Evolutionary conservation across 1,139 yeast species (phyloP).

Genomic region (Hemisphaericaspora lyxosophila): DNA sequence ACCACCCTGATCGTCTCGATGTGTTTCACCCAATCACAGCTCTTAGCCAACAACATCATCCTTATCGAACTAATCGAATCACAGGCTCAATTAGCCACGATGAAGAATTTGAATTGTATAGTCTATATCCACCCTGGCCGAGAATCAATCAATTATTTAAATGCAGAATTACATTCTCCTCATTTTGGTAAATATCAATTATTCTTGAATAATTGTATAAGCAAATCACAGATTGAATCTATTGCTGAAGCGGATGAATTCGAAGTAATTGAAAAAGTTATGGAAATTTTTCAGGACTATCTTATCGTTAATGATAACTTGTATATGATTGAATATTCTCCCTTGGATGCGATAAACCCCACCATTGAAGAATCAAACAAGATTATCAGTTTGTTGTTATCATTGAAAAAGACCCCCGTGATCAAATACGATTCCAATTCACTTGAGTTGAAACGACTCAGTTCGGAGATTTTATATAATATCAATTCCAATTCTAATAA

Average conservation of each 20-base stretch:
- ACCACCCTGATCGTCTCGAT: conserved; percentile 85
- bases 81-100: conserved; percentile 56
- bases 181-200: conserved; percentile 76
- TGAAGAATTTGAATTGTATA: conserved; percentile 83
- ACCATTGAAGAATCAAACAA: conserved; percentile 53
- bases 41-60: conserved; percentile 78
- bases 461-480: conserved; percentile 64
- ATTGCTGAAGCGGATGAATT: conserved; percentile 88
- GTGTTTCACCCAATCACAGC: conserved; percentile 82
- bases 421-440: conserved; percentile 75
- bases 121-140: conserved; percentile 75
- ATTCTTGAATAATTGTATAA: conserved; percentile 71
- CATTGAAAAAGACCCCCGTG: conserved; percentile 74
- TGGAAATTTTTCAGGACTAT: conserved; percentile 85
- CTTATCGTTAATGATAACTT: conserved; percentile 69
- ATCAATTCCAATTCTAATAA: conserved; percentile 56
- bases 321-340: conserved; percentile 29
- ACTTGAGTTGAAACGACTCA: conserved; percentile 60
- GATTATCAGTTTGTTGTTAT: conserved; percentile 63
- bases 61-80: conserved; percentile 73
- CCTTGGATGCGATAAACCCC: conserved; percentile 10
- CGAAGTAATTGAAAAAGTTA: conserved; percentile 72
- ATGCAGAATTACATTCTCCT: conserved; percentile 71
- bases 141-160: conserved; percentile 58
- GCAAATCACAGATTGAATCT: conserved; percentile 76